Evolutionary conservation across 352 stramenopile species (phyloP), one percentile per base, ranked within the genome.

Genomic region (Pythium chondricola): DNA sequence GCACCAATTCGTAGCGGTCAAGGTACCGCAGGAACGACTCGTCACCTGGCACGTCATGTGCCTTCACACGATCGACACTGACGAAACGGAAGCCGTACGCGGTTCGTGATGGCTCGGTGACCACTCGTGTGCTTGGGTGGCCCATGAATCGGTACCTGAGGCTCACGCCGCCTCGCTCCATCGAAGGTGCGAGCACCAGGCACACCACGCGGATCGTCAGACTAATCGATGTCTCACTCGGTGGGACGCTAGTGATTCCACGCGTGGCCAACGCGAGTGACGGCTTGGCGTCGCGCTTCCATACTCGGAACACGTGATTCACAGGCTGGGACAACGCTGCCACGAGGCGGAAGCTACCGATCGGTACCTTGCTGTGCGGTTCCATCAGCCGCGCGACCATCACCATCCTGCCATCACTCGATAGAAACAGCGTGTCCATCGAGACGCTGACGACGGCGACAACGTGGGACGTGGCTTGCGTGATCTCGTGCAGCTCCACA

Each of bases 401-500:
- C 0, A 43, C 14, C 27, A 38, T 35, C 6, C 33, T 33, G 0
- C 53, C 53, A 6, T 21, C 30, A 7, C 43, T 30, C 0, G 62
- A 69, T 10, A 62, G 38, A 25, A 69, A 74, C 6, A 71, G 39
- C 20, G 56, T 41, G 6, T 46, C n/a, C 10, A 64, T 16, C 1
- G 43, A 47, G 4, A 55, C 48, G 3, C 20, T 18, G 3, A 43
- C 27, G n/a, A 35, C 17, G 1, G 21, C 65, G 6, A 67, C 38
- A 29, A 69, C 42, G 10, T 17, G 29, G 6, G 49, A 32, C 5
- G 25, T 29, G 2, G 45, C 43, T 3, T 65, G 2, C 1, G 16
- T 9, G 2, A 69, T 17, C 16, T 52, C 26, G 16, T 73, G 54
- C 0, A 76, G 43, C 26, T 76, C 67, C 8, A 76, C 40, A 6